Conservation (phyloP, 257 asterid species). For the Petunia secreta region DNA sequence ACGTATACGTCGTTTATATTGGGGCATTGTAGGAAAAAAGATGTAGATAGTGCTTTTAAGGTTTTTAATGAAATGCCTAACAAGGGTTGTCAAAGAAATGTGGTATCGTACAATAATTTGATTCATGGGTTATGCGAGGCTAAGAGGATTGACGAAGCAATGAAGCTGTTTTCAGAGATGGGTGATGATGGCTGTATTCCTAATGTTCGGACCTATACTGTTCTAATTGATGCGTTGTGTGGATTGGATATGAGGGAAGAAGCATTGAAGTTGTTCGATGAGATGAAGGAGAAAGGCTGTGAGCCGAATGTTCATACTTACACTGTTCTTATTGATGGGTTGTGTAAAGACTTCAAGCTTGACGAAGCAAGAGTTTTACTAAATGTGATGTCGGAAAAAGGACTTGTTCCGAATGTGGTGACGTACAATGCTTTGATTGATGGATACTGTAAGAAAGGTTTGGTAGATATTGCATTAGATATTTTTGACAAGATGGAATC, state of each 20-base stretch:
- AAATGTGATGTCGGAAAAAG: conserved; percentile 48
- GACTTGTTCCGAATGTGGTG: conserved; percentile 57
- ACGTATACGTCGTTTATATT: conserved; percentile 74
- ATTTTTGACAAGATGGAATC: conserved; percentile 56
- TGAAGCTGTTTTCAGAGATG: conserved; percentile 55
- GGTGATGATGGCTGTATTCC: conserved; percentile 57
- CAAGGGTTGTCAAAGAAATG: conserved; percentile 67
- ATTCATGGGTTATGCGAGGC: conserved; percentile 74
- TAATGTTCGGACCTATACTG: conserved; percentile 67
- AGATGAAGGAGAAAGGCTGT: conserved; percentile 74
- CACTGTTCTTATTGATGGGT: conserved; percentile 58
- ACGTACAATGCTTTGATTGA: conserved; percentile 72
- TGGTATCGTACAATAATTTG: conserved; percentile 65
- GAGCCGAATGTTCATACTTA: conserved; percentile 69
- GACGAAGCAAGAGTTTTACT: conserved; percentile 54
- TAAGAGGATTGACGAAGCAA: conserved; percentile 60
- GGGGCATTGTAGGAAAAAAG: conserved; percentile 72
- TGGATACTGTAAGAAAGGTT: conserved; percentile 70
- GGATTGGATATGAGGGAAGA: conserved; percentile 54
- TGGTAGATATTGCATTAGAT: conserved; percentile 55
- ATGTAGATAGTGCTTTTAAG: conserved; percentile 51
- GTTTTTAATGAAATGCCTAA: conserved; percentile 55
- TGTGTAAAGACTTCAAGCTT: conserved; percentile 61
- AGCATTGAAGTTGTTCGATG: conserved; percentile 59
- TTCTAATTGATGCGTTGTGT: conserved; percentile 69